Percentiles rank a stretch among this genome's conserved stretches.
Evolutionary conservation across 805 yeast species (phyloP).

Genomic region (Monosporozyma aerobia): DNA sequence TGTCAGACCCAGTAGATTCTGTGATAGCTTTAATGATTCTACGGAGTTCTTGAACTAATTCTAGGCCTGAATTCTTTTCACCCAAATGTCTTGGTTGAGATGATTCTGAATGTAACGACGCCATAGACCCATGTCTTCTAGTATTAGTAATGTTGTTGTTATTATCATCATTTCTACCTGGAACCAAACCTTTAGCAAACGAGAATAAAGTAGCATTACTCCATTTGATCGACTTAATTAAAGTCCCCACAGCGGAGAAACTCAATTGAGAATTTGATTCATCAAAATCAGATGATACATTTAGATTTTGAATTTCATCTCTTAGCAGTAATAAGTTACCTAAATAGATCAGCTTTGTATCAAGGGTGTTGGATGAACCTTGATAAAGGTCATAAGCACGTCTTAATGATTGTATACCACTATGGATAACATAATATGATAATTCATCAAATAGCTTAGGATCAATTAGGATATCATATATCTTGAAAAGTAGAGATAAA

Average conservation of each 20-base stretch:
- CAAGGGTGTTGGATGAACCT: constrained; percentile 28
- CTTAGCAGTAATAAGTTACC: constrained; percentile 64
- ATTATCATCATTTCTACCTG: neutral
- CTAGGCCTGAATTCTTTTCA: constrained; percentile 62
- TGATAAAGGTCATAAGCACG: constrained; percentile 45
- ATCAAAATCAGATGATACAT: constrained; percentile 63
- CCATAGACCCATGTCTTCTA: neutral
- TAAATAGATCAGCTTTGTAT: constrained; percentile 57
- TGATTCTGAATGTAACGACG: neutral
- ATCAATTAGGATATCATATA: constrained; percentile 63
- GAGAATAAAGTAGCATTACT: constrained; percentile 8
- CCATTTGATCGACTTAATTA: constrained; percentile 35
- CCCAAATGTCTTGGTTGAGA: neutral
- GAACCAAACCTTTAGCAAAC: constrained; percentile 9
- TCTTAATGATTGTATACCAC: constrained; percentile 56
- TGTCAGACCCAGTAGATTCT: constrained; percentile 40
- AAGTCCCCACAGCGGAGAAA: constrained; percentile 61
- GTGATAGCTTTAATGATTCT: constrained; percentile 63
- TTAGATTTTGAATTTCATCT: constrained; percentile 63
- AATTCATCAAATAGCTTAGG: constrained; percentile 77
- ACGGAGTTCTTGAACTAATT: constrained; percentile 64
- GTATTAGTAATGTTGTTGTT: neutral
- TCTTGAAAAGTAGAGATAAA: constrained; percentile 58
- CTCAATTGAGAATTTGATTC: constrained; percentile 58
- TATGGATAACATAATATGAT: constrained; percentile 79